phyloP scores from a whole-genome alignment of 2,329 filamentous ascomycete species.

The Tolypocladium nubicola region DNA sequence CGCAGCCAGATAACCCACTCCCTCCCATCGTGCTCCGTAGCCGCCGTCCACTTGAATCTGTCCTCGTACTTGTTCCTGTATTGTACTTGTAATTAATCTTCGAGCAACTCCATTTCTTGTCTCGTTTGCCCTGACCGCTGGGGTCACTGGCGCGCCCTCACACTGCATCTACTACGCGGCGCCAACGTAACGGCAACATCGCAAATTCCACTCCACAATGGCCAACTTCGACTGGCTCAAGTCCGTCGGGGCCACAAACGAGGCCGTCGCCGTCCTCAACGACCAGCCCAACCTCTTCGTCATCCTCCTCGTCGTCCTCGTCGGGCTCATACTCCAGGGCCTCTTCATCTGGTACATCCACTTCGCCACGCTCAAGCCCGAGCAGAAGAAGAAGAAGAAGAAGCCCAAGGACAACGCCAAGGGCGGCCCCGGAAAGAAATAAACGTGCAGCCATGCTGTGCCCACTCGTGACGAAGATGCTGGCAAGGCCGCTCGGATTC shows the following conservation, averaged over 20 bases:
- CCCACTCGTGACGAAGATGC: neutral
- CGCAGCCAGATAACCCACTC: neutral
- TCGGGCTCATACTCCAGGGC: conserved; percentile 34
- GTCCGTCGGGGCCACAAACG: conserved; percentile 44
- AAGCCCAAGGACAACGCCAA: conserved; percentile 12
- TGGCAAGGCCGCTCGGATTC: neutral
- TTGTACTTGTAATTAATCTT: neutral
- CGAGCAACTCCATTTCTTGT: neutral
- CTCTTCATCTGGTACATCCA: conserved; percentile 47
- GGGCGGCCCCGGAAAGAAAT: conserved; percentile 2
- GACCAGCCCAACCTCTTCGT: conserved; percentile 50
- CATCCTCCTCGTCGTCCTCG: conserved; percentile 43
- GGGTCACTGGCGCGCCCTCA: neutral
- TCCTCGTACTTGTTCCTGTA: neutral
- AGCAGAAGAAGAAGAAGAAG: conserved; percentile 45
- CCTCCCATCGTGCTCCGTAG: neutral
- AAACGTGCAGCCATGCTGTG: neutral
- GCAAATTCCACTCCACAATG: conserved; percentile 16
- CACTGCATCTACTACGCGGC: neutral
- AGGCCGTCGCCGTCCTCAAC: conserved; percentile 49
- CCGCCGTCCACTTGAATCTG: neutral
- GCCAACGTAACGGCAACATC: too few species aligned
- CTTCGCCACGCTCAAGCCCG: conserved; percentile 48
- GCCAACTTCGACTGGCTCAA: conserved; percentile 47
- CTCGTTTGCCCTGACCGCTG: neutral